phyloP scores from a whole-genome alignment of 176 grass and related monocot species.

The Carex pumila region DNA sequence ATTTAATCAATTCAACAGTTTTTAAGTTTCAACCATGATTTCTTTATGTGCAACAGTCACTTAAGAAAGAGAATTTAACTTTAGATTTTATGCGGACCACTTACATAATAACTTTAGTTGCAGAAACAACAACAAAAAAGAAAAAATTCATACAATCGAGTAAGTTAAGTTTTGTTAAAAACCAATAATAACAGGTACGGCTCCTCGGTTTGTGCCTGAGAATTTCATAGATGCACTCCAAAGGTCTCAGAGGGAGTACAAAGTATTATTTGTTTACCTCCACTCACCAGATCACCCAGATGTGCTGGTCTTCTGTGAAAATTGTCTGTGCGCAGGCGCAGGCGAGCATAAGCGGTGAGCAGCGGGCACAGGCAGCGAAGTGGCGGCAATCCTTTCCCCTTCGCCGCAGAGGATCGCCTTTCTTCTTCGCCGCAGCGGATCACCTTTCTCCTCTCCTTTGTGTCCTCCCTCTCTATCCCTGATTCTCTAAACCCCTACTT shows the following conservation, averaged over 20 bases:
- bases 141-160: not conserved
- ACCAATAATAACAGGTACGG: conserved; percentile 5
- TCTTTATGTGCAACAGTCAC: not conserved
- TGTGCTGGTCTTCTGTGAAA: conserved; percentile 55
- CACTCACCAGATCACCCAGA: conserved; percentile 94
- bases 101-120: not conserved
- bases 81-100: not conserved
- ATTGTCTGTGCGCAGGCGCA: conserved; percentile 39
- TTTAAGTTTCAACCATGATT: not conserved
- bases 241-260: conserved; percentile 73
- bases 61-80: not conserved
- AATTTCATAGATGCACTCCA: conserved; percentile 77
- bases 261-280: conserved; percentile 89
- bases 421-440: too few species aligned
- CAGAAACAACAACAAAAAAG: not conserved
- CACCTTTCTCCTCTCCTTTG: too few species aligned
- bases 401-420: too few species aligned
- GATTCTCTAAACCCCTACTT: too few species aligned
- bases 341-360: too few species aligned
- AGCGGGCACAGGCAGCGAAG: too few species aligned
- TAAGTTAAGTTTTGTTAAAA: not conserved
- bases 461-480: too few species aligned
- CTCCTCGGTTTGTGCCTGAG: conserved; percentile 46
- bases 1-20: not conserved
- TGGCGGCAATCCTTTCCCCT: too few species aligned